phyloP scores from a whole-genome alignment of 352 stramenopile species.

The Phytophthora sojae region DNA sequence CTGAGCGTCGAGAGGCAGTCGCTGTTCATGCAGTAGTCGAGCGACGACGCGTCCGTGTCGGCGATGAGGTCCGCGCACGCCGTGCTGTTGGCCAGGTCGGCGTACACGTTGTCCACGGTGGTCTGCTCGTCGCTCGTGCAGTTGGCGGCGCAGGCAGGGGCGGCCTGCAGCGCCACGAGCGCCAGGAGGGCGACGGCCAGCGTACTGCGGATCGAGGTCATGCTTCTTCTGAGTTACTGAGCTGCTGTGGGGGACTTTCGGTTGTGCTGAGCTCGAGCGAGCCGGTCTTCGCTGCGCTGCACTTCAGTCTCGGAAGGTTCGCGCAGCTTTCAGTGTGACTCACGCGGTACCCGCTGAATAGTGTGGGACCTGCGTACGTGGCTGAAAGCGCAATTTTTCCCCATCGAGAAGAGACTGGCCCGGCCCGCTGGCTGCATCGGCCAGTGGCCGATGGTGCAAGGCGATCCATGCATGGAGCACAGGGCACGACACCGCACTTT shows the following conservation, averaged over 20 bases:
- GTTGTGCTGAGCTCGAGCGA: slow-evolving; percentile 12
- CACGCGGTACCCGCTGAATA: background rate
- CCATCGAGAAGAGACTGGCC: slow-evolving; percentile 6
- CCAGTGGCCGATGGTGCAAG: no score
- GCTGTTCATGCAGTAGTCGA: slow-evolving; percentile 44
- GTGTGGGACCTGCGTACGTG: background rate
- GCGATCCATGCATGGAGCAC: background rate
- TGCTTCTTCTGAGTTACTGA: background rate
- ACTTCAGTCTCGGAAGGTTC: background rate
- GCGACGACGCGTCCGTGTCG: slow-evolving; percentile 35
- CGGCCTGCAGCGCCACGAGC: slow-evolving; percentile 23
- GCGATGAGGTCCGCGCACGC: slow-evolving; percentile 34
- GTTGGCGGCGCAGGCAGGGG: slow-evolving; percentile 13
- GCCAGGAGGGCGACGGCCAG: slow-evolving; percentile 11
- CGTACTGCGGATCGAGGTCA: slow-evolving; percentile 13
- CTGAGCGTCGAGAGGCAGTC: slow-evolving; percentile 38
- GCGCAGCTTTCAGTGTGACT: background rate
- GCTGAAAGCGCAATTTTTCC: slow-evolving; percentile 1
- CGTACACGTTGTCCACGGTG: slow-evolving; percentile 40
- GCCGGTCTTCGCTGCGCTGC: background rate
- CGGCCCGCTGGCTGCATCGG: no score
- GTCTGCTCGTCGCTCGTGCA: slow-evolving; percentile 41
- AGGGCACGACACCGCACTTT: no score
- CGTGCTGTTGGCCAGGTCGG: slow-evolving; percentile 27
- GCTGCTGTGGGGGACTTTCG: slow-evolving; percentile 21